Evolutionary conservation across 768 basidiomycete species (phyloP).

Genomic region (Leccinum disarticulatum): DNA sequence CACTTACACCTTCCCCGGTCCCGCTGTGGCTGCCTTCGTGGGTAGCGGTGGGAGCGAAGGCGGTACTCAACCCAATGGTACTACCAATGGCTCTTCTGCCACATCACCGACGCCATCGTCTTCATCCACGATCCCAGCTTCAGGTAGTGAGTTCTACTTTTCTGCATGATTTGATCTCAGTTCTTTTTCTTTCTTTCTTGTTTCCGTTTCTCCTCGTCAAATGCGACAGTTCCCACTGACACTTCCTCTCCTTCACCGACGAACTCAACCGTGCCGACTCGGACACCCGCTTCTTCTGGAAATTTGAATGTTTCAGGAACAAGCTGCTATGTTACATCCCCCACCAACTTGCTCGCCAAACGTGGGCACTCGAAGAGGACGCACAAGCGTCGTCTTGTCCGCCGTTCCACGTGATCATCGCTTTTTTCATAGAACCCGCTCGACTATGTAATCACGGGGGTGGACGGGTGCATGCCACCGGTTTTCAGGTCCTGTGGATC

Average conservation of each 20-base stretch:
- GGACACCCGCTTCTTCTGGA: conserved; percentile 1
- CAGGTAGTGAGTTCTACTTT: conserved; percentile 18
- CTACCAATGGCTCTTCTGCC: conserved; percentile 17
- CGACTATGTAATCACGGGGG: too few species aligned
- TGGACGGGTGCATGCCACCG: too few species aligned
- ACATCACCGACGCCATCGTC: conserved; percentile 8
- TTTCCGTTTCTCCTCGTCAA: conserved; percentile 18
- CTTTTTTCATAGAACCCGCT: too few species aligned
- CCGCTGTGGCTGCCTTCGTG: conserved; percentile 45
- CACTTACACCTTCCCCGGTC: conserved; percentile 56
- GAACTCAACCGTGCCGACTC: neutral
- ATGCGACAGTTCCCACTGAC: conserved; percentile 27
- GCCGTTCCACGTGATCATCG: too few species aligned
- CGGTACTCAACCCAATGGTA: conserved; percentile 25
- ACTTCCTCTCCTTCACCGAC: conserved; percentile 15
- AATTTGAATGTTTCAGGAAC: conserved; percentile 8
- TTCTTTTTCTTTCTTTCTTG: neutral
- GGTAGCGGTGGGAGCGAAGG: conserved; percentile 12
- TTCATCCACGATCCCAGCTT: conserved; percentile 16
- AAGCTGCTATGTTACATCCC: too few species aligned
- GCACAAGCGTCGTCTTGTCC: too few species aligned
- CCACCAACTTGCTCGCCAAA: too few species aligned
- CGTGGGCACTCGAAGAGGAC: too few species aligned
- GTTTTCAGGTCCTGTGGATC: neutral
- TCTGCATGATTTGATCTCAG: neutral